Conservation (phyloP, 192 early-diverging fungal genomes). For the Pilobolus umbonatus region DNA sequence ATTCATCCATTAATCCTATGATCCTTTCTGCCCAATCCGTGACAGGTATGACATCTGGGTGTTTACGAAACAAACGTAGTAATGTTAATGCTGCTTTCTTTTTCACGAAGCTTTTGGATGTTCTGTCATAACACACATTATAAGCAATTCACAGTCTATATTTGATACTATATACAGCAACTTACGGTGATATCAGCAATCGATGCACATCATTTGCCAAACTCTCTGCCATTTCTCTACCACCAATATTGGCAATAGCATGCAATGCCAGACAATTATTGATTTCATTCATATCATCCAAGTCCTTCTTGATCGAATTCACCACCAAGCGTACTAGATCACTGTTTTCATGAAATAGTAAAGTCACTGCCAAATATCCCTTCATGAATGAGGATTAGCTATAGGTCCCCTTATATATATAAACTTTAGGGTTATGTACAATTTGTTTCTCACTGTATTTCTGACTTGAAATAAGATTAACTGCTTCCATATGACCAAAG, state of each 20-base stretch:
- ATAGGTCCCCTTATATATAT: neutral
- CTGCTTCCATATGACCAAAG: slow-evolving; percentile 96
- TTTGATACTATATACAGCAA: slow-evolving; percentile 11
- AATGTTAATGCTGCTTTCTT: slow-evolving; percentile 97
- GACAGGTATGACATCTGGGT: slow-evolving; percentile 83
- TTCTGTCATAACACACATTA: slow-evolving; percentile 30
- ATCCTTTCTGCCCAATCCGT: slow-evolving; percentile 85
- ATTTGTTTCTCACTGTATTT: slow-evolving; percentile 99
- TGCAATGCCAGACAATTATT: slow-evolving; percentile 89
- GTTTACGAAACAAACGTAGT: slow-evolving; percentile 82
- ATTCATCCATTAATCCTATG: slow-evolving; percentile 79
- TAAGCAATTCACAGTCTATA: neutral
- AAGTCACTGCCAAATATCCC: slow-evolving; percentile 95
- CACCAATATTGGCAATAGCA: slow-evolving; percentile 95
- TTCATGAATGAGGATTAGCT: slow-evolving; percentile 25
- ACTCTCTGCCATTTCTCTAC: slow-evolving; percentile 85
- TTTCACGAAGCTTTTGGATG: slow-evolving; percentile 80
- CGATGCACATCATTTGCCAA: slow-evolving; percentile 79
- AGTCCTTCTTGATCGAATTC: slow-evolving; percentile 83
- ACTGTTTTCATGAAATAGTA: slow-evolving; percentile 85
- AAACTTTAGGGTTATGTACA: too few relatives aligned
- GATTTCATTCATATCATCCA: slow-evolving; percentile 81
- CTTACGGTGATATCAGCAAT: slow-evolving; percentile 78
- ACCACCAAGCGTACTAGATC: slow-evolving; percentile 82
- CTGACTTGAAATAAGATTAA: slow-evolving; percentile 80